Percentiles rank a stretch among this genome's conserved stretches.
Evolutionary conservation across 768 basidiomycete genomes (phyloP).

Genomic region (Auriculariales sp.): DNA sequence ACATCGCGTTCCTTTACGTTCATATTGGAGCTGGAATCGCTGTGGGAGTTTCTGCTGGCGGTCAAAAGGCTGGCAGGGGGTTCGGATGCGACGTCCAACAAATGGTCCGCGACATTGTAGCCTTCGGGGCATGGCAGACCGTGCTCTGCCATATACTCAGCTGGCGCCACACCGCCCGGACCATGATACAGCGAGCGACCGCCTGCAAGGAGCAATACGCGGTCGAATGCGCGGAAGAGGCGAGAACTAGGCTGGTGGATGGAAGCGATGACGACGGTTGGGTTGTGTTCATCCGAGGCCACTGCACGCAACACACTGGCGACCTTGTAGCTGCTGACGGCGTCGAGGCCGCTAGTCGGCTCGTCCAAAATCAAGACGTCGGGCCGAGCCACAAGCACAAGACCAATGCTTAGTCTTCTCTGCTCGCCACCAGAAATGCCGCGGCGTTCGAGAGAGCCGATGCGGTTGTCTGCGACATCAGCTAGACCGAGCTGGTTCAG

Average conservation of each 20-base stretch:
- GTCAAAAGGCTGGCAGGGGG: constrained; percentile 36
- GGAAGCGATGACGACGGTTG: constrained; percentile 72
- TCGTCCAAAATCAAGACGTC: constrained; percentile 82
- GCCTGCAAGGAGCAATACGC: constrained; percentile 60
- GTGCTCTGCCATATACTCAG: constrained; percentile 42
- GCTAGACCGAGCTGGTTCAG: constrained; percentile 68
- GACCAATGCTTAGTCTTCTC: constrained; percentile 77
- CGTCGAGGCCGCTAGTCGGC: constrained; percentile 73
- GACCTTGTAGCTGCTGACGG: constrained; percentile 71
- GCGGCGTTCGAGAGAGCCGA: constrained; percentile 57
- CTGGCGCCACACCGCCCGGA: constrained; percentile 54
- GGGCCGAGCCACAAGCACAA: constrained; percentile 76
- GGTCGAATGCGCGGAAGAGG: constrained; percentile 75
- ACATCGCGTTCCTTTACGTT: background rate
- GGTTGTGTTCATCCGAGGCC: constrained; percentile 49
- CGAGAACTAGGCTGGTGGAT: constrained; percentile 85
- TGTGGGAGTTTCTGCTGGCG: background rate
- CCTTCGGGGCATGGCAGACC: constrained; percentile 50
- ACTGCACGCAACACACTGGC: constrained; percentile 65
- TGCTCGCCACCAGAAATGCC: constrained; percentile 90
- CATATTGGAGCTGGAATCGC: background rate
- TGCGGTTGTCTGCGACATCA: constrained; percentile 52
- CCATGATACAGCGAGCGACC: constrained; percentile 74
- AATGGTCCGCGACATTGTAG: constrained; percentile 87
- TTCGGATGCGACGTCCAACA: constrained; percentile 75